phyloP scores from a whole-genome alignment of 208 protist species.

The Acanthamoeba triangularis region DNA sequence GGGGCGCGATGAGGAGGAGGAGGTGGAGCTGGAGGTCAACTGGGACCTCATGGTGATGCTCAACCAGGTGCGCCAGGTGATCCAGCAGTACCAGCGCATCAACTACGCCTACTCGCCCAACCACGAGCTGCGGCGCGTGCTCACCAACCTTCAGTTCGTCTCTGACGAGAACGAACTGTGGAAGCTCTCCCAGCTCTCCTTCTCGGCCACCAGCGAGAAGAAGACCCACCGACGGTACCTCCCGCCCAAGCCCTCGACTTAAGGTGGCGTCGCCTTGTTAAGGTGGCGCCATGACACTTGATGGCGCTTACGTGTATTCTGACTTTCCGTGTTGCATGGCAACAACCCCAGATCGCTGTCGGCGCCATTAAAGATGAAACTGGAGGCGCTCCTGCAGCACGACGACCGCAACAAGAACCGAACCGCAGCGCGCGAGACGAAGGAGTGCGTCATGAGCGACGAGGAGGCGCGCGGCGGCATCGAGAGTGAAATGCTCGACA shows the following conservation, averaged over 20 bases:
- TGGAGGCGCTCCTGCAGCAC: not conserved
- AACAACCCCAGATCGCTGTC: not conserved
- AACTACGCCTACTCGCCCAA: not conserved
- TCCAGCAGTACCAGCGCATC: conserved; percentile 48
- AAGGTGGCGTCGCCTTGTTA: not conserved
- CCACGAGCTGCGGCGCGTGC: not conserved
- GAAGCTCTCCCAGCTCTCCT: not conserved
- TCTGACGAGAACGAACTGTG: conserved; percentile 57
- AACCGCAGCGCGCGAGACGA: not conserved
- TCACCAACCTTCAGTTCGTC: conserved; percentile 10
- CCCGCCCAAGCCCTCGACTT: not conserved
- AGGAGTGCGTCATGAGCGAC: not conserved
- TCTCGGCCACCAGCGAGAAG: not conserved
- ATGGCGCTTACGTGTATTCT: not conserved
- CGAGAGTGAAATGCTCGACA: not conserved
- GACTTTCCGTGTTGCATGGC: not conserved
- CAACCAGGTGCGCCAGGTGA: conserved; percentile 8
- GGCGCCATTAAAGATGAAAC: not conserved
- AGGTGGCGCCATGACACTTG: not conserved
- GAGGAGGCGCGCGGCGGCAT: not conserved
- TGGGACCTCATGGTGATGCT: conserved; percentile 47
- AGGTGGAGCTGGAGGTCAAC: conserved; percentile 16
- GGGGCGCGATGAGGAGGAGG: not conserved
- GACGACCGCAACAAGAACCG: not conserved
- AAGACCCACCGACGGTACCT: not conserved